Base-by-base conservation (phyloP, 192 early-diverging fungal genomes). In the Radiomyces spectabilis region DNA sequence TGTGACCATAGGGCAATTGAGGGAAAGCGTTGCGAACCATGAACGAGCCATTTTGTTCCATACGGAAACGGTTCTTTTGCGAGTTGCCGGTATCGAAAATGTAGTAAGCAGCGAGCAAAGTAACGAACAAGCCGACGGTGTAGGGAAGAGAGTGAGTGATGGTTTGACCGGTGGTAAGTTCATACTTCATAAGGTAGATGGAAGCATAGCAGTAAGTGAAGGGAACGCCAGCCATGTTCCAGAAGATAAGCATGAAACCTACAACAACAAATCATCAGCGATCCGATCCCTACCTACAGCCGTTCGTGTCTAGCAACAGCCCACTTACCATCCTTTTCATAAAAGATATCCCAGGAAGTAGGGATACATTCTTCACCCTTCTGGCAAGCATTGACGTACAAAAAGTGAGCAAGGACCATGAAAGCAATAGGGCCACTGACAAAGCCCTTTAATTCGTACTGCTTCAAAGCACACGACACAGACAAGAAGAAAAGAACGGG, bases 361-460 rank as follows among this genome's bases (percentile, higher is more conserved):
- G 70, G 69, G 47, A 75, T 75, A 33, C 73, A 75, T 46, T 75
- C 73, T 58, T 75, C 73, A 53, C 73, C 73, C 42, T 75, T 75
- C 16, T 60, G 57, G 41, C 73, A 75, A 21, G 73, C 73, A 51
- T 75, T 75, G 16, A 61, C 58, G 31, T 75, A 75, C 40, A 75
- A 65, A 41, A 75, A 75, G 41, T 72, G 69, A 29, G 73, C 73
- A 50, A 75, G 55, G 5, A 75, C 69, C 69, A 72, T 72, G 34
- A 75, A 75, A 16, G 47, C 45, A 45, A 59, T 57, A 34, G 73
- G 54, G 5, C 54, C 60, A 51, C 58, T 58, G 16, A 75, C 61
- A 41, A 59, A 59, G 25, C 73, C 73, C 18, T 45, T 41, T 27
- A 61, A 34, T 45, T 75, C 65, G 41, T 75, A 72, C 58, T 75